phyloP scores from a whole-genome alignment of 805 yeast genomes.

The Brettanomyces custersianus region DNA sequence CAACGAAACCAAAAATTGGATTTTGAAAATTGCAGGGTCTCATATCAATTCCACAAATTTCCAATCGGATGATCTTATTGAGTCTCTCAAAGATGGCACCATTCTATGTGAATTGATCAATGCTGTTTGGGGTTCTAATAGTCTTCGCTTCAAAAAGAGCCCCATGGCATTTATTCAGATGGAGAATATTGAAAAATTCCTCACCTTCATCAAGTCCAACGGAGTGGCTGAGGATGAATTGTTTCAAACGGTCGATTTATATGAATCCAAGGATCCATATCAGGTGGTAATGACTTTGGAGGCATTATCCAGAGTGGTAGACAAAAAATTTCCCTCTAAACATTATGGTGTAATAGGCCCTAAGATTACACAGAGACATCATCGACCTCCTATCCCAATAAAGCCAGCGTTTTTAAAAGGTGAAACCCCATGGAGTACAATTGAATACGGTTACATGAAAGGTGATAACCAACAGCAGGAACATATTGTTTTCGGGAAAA shows the following conservation, averaged over 20 bases:
- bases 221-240: conserved; percentile 78
- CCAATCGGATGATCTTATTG: conserved; percentile 36
- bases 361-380: conserved; percentile 36
- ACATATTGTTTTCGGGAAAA: conserved; percentile 43
- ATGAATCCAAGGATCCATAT: conserved; percentile 66
- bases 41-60: conserved; percentile 14
- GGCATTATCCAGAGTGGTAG: conserved; percentile 63
- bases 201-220: conserved; percentile 47
- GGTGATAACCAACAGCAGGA: conserved; percentile 50
- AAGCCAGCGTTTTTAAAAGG: conserved; percentile 42
- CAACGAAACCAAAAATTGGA: conserved; percentile 41
- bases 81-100: conserved; percentile 52
- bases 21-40: conserved; percentile 29
- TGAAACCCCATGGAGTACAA: conserved; percentile 40
- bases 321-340: conserved; percentile 36
- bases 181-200: conserved; percentile 76
- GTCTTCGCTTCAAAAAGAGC: conserved; percentile 46
- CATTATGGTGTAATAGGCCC: conserved; percentile 51
- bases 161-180: conserved; percentile 72
- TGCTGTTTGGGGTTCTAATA: conserved; percentile 28
- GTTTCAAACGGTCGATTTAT: conserved; percentile 72
- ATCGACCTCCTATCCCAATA: conserved; percentile 41
- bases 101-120: conserved; percentile 40
- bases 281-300: conserved; percentile 68
- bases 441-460: conserved; percentile 51